These are phyloP conservation scores for Candida ulmi DNA, from an alignment of 805 yeast species.

Conservation along the genomic window DNA sequence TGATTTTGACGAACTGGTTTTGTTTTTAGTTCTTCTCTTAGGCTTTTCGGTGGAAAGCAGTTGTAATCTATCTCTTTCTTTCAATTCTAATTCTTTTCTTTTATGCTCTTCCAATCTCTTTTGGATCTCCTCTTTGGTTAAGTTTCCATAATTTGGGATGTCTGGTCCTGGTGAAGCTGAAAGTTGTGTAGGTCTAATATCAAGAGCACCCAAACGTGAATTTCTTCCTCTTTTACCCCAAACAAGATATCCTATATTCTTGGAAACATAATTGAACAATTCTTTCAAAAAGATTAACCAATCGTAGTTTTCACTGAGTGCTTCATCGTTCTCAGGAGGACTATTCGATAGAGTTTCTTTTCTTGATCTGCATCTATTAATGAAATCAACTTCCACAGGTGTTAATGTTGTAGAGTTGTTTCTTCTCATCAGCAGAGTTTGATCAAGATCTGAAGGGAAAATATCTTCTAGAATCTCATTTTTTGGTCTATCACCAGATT, in stretches of 20 bases:
- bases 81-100: slow-evolving; percentile 10
- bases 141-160: slow-evolving; percentile 1
- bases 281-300: slow-evolving; percentile 84
- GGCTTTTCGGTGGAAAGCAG: neutral
- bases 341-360: slow-evolving; percentile 51
- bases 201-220: slow-evolving; percentile 9
- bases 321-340: slow-evolving; percentile 33
- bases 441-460: slow-evolving; percentile 61
- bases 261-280: slow-evolving; percentile 69
- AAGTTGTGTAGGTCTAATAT: slow-evolving; percentile 2
- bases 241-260: slow-evolving; percentile 63
- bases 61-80: slow-evolving; percentile 10
- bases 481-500: slow-evolving; percentile 51
- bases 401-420: slow-evolving; percentile 34
- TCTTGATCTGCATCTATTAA: slow-evolving; percentile 67
- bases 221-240: slow-evolving; percentile 56
- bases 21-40: slow-evolving; percentile 1
- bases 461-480: slow-evolving; percentile 68
- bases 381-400: slow-evolving; percentile 76
- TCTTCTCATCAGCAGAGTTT: slow-evolving; percentile 32
- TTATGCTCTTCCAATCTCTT: slow-evolving; percentile 12
- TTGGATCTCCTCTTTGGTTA: slow-evolving; percentile 20
- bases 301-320: slow-evolving; percentile 66
- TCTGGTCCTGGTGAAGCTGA: neutral
- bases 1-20: too few species aligned